These are phyloP conservation scores for Scedosporium dehoogii DNA, from an alignment of 2,329 filamentous ascomycete species.

Conservation along the genomic window DNA sequence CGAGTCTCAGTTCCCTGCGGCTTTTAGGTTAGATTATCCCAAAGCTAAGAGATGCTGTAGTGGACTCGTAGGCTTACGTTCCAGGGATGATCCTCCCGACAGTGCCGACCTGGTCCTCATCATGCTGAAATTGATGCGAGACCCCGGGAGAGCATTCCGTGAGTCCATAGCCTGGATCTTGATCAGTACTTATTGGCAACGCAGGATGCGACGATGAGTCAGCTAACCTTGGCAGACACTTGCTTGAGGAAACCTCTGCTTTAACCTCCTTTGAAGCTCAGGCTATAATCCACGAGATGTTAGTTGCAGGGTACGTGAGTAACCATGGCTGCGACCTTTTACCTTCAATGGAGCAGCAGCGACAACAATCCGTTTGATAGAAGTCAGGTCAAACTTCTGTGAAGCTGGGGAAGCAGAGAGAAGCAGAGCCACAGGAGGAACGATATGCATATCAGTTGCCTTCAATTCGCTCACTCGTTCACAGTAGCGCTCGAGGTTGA, in stretches of 20 bases:
- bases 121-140: not conserved
- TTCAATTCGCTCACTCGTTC: not conserved
- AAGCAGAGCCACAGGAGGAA: not conserved
- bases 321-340: not conserved
- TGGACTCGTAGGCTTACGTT: not conserved
- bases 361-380: not conserved
- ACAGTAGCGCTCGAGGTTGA: not conserved
- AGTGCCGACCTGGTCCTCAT: not conserved
- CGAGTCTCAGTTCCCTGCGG: not conserved
- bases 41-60: not conserved
- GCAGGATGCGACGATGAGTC: not conserved
- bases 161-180: not conserved
- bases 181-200: not conserved
- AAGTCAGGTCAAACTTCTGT: not conserved
- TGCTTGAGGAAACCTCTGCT: not conserved
- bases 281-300: not conserved
- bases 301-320: not conserved
- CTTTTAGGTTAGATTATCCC: not conserved
- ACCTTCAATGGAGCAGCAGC: conserved; percentile 1
- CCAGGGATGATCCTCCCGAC: not conserved
- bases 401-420: not conserved
- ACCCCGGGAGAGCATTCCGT: not conserved
- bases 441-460: conserved; percentile 3
- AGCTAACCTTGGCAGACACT: not conserved
- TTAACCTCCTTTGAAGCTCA: not conserved